Conservation (phyloP, 2,329 filamentous ascomycete genomes). For the Sporothrix variecibatus region DNA sequence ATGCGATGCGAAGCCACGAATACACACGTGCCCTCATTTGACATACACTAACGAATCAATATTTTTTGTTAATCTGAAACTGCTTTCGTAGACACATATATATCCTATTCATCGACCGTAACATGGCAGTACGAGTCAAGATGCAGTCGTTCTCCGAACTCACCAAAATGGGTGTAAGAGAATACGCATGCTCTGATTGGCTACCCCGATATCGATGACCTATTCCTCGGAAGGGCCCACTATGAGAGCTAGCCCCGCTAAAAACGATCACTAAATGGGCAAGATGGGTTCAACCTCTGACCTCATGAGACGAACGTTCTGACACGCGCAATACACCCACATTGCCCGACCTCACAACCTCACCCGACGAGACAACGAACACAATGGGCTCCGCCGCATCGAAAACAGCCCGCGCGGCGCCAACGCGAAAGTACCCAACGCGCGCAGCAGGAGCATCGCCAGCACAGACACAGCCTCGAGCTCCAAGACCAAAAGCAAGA, state of each 20-base stretch:
- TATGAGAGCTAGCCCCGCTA: not conserved
- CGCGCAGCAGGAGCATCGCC: slow-evolving; percentile 38
- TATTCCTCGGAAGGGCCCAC: not conserved
- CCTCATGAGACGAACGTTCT: not conserved
- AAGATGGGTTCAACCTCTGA: not conserved
- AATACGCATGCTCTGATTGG: not conserved
- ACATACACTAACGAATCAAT: not conserved
- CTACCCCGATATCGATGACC: not conserved
- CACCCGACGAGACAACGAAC: not conserved
- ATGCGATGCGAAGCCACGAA: not conserved
- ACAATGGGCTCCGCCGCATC: slow-evolving; percentile 51
- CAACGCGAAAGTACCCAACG: slow-evolving; percentile 48
- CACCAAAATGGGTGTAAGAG: not conserved
- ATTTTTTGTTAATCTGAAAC: not conserved
- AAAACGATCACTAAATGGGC: not conserved
- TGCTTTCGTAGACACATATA: not conserved
- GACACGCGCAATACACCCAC: not conserved
- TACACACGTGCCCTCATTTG: not conserved
- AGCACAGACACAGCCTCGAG: slow-evolving; percentile 6
- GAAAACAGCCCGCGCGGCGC: slow-evolving; percentile 45
- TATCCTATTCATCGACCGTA: not conserved
- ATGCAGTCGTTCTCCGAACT: no score
- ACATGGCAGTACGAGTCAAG: not conserved
- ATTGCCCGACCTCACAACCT: not conserved
- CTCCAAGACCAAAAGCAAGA: not conserved